A percentile compares a stretch with the other conserved stretches of the same genome.
These are phyloP conservation scores for Colletotrichum agaves DNA, from an alignment of 2,329 filamentous ascomycete genomes.

Conservation along the genomic window DNA sequence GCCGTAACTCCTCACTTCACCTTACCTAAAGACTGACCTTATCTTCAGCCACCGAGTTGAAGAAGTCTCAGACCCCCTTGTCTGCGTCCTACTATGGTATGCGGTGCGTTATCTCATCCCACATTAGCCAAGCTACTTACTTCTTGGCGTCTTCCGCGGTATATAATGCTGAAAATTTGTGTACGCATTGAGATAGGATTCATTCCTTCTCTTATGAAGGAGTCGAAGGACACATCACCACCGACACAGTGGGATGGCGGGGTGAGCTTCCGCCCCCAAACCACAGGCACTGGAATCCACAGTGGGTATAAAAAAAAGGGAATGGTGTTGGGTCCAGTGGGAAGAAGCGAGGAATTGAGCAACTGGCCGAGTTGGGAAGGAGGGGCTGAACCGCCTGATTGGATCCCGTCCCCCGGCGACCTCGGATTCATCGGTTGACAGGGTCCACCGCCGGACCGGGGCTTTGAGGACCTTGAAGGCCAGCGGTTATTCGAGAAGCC, in stretches of 20 bases:
- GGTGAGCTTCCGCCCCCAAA: background rate
- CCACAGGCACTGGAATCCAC: background rate
- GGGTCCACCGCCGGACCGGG: background rate
- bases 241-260: background rate
- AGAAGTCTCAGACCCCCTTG: background rate
- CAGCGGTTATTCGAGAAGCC: too few relatives aligned
- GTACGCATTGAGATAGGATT: too few relatives aligned
- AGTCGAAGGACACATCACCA: too few relatives aligned
- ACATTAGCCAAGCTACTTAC: too few relatives aligned
- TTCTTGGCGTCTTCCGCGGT: too few relatives aligned
- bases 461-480: background rate
- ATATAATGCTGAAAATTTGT: too few relatives aligned
- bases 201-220: too few relatives aligned
- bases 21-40: background rate
- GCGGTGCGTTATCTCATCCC: background rate
- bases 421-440: conserved; percentile 31
- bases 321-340: background rate
- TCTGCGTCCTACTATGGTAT: background rate
- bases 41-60: background rate
- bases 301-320: background rate
- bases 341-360: background rate
- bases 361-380: conserved; percentile 6
- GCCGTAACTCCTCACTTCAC: background rate
- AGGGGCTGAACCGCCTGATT: background rate
- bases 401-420: conserved; percentile 13